Percentiles rank a stretch among this genome's conserved stretches.
phyloP scores from a whole-genome alignment of 768 basidiomycete species.

The Leucocoprinus leucothites region DNA sequence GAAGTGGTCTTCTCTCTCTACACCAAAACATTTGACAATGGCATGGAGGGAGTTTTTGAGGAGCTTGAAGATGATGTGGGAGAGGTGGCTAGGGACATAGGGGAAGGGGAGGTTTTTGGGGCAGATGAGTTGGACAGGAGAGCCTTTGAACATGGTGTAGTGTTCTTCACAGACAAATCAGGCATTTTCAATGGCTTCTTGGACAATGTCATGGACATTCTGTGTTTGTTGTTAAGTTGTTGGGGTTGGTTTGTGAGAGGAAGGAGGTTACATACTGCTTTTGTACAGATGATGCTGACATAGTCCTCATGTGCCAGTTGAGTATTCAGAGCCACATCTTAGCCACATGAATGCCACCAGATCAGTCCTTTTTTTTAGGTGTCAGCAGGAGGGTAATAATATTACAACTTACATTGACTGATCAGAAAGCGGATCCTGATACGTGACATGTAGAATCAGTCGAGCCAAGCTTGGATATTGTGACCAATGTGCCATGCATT shows the following conservation, averaged over 20 bases:
- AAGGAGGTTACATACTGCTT: conserved; percentile 52
- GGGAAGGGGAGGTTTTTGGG: conserved; percentile 82
- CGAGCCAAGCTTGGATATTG: conserved; percentile 93
- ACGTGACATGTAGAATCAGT: conserved; percentile 94
- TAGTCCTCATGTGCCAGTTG: conserved; percentile 87
- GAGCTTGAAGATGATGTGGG: conserved; percentile 95
- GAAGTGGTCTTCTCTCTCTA: conserved; percentile 72
- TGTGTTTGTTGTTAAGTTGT: conserved; percentile 24
- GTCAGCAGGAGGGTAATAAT: too few relatives aligned
- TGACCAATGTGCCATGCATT: conserved; percentile 70
- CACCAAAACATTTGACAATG: conserved; percentile 89
- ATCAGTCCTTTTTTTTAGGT: too few relatives aligned
- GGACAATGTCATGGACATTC: conserved; percentile 97
- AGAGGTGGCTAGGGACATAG: conserved; percentile 95
- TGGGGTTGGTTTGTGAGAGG: background rate
- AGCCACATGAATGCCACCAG: background rate
- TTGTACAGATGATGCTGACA: conserved; percentile 96
- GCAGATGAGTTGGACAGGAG: conserved; percentile 97
- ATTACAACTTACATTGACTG: conserved; percentile 81
- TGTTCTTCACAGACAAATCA: conserved; percentile 94
- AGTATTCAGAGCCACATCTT: conserved; percentile 93
- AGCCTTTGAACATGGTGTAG: conserved; percentile 92
- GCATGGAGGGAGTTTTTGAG: conserved; percentile 97
- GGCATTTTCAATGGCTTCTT: conserved; percentile 98
- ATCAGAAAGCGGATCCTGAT: conserved; percentile 97